phyloP scores from a whole-genome alignment of 2,329 filamentous ascomycete species.

The Penicillium verrucosum region DNA sequence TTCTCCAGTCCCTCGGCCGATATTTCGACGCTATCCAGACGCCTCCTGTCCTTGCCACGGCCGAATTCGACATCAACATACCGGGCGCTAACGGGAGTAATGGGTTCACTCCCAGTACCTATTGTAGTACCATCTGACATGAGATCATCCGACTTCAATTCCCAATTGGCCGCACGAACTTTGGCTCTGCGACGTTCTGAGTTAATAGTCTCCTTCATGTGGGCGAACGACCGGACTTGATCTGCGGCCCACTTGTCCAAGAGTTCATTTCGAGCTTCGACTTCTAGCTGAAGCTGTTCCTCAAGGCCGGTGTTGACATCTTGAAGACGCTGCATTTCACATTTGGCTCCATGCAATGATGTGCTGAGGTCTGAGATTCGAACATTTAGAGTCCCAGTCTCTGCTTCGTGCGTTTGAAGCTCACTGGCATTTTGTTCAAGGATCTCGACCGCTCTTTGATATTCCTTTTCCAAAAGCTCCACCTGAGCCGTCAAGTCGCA shows the following conservation, averaged over 20 bases:
- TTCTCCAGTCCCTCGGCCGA: conserved; percentile 34
- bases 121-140: conserved; percentile 29
- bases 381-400: conserved; percentile 41
- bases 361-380: conserved; percentile 42
- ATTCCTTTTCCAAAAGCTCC: conserved; percentile 34
- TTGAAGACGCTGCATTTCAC: conserved; percentile 37
- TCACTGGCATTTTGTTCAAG: conserved; percentile 25
- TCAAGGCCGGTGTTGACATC: conserved; percentile 37
- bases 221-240: conserved; percentile 33
- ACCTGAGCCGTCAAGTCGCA: conserved; percentile 36
- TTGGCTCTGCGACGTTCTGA: conserved; percentile 40
- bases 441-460: conserved; percentile 20
- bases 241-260: conserved; percentile 35
- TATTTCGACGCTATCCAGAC: conserved; percentile 43
- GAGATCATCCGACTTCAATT: conserved; percentile 37
- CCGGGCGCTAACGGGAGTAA: conserved; percentile 43
- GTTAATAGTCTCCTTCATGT: conserved; percentile 38
- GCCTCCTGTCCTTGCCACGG: conserved; percentile 37
- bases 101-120: conserved; percentile 35
- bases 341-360: conserved; percentile 35
- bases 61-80: conserved; percentile 44
- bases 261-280: conserved; percentile 35
- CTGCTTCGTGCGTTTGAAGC: conserved; percentile 30
- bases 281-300: conserved; percentile 37
- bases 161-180: conserved; percentile 41